Base-by-base conservation (phyloP, 345 rosid genomes). In the Aegle marmelos region DNA sequence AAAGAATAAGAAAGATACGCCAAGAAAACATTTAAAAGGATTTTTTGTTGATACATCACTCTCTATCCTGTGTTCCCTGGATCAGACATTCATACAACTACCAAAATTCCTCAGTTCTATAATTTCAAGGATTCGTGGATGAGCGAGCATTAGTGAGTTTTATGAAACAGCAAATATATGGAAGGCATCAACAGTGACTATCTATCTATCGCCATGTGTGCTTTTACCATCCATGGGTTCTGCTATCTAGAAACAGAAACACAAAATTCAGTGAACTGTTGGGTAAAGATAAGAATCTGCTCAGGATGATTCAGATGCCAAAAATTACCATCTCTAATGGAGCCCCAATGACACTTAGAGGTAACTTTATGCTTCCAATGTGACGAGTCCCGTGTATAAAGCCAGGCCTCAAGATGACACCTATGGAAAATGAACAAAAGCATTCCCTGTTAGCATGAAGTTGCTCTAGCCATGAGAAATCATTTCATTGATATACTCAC, bases 381-480 rank as follows among this genome's bases (percentile, higher is more conserved):
- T 48, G 85, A 53, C 92, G 90, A 11, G 79, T 89, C 61, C 94
- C 92, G 34, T 90, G 87, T 74, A 89, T 87, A 85, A 90, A 90
- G 74, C 94, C 94, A 56, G 94, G 92, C 85, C 94, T 86, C 17
- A 90, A 72, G 81, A 82, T 76, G 60, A 83, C 78, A 30, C 94
- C 92, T 90, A 83, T 25, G 21, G 45, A 53, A 31, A 61, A 63
- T 5, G 37, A 25, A 9, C 25, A 74, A 62, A 27, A 62, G 58
- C 6, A 27, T 41, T 62, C 54, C 27, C 28, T 19, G 21, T 39
- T 8, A 69, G 16, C 62, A 75, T 50, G 30, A n/a, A n/a, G 9
- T 7, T 21, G n/a, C 50, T 30, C 78, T 21, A 45, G 22, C 39
- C 17, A 24, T 27, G 33, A 61, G 65, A 61, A 27, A 61, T 61